Evolutionary conservation across 768 basidiomycete species (phyloP), one percentile per base, ranked within the genome.

Genomic region (Tephrocybe rancida): DNA sequence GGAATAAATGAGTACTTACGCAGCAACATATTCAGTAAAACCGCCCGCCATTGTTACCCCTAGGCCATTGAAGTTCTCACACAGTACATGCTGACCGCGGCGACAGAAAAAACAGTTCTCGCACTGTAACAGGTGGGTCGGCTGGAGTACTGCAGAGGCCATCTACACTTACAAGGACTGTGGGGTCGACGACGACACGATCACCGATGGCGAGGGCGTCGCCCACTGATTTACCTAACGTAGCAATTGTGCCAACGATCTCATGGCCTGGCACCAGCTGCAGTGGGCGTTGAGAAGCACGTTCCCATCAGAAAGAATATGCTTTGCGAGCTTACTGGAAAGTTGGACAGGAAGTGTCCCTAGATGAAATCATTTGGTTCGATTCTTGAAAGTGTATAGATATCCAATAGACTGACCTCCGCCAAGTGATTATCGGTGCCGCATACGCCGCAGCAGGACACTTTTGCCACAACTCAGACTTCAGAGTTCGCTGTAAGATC

Each of bases 31-130:
- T 63, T 88, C 87, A 21, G 87, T 84, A 64, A 91, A 91, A 25
- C 87, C 88, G 43, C 88, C 88, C 37, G 82, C 75, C 57, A 76
- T 61, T 18, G 80, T 84, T 44, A 87, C 82, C 34, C 88, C 88
- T 6, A 83, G 74, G 24, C 83, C 78, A 41, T 78, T 72, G 67
- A 88, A 89, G 68, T 86, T 80, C 64, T 90, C 87, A 64, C 89
- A 91, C 51, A 88, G 68, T 7, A 90, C 72, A 34, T 79, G 72
- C 61, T 86, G 72, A n/a, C 88, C 87, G 30, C 85, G 79, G 32
- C 87, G 79, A 64, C 89, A 90, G 68, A 81, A 90, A 70, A 88
- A 88, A 66, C 89, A 90, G 55, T 73, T 71, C 52, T 77, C 76
- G 8, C 54, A 60, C 64, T 80, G 71, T 25, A 4, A 21, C 9